Base-by-base conservation (phyloP, 2,329 filamentous ascomycete genomes). In the Elsinoe batatas region DNA sequence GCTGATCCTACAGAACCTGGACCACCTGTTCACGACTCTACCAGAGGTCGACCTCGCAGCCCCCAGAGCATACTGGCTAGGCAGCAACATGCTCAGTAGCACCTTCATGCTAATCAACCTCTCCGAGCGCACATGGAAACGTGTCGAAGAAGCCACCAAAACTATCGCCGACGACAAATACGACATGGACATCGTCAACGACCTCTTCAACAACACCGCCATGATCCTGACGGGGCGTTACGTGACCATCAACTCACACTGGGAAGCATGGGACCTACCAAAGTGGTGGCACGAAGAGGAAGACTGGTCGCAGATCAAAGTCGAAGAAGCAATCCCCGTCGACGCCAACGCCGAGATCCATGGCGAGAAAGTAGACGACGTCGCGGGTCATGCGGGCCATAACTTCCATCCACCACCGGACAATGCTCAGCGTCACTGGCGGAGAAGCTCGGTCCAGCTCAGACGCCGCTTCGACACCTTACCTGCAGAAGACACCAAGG, bases 261-360 rank as follows among this genome's bases (percentile, higher is more conserved):
- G 64, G 64, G 65, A 66, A 54, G 61, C 64, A 43, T 67, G 65
- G 65, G 63, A 64, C 53, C 32, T 67, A 35, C 65, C 65, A 7
- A 58, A 46, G 12, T 67, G 64, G 64, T 64, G 61, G 49, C 60
- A 62, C 38, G 15, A 58, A 8, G 35, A 17, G 10, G 42, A 49
- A 26, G 47, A 51, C 35, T 51, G 26, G 26, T 37, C 32, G 10
- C n/a, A 22, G 13, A n/a, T 51, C 18, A 33, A 51, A 26, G n/a
- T 51, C 18, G 47, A 51, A 18, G 12, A 51, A 18, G 15, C 47
- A 33, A 38, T 38, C 15, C n/a, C 32, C 5, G 20, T 51, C 17
- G 47, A 51, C 32, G 47, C 47, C 32, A 51, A 51, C 12, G 47
- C 47, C 15, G 47, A 51, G 33, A 51, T 51, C 8, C 26, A 32